Evolutionary conservation across 208 protist species (phyloP).

Genomic region (Angomonas ambiguus): DNA sequence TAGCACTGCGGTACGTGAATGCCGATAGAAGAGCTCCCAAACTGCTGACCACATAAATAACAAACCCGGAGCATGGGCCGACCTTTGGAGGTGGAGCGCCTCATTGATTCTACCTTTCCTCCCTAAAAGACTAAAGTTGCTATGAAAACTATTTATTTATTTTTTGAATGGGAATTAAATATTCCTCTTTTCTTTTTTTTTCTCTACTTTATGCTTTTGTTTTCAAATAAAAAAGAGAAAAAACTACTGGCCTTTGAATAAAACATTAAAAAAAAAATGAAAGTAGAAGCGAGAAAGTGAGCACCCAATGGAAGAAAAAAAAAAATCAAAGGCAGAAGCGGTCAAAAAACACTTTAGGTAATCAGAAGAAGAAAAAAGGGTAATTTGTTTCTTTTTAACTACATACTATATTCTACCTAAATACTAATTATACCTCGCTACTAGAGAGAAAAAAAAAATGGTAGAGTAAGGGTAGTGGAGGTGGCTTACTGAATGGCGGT

Average conservation of each 20-base stretch:
- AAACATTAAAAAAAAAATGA: neutral
- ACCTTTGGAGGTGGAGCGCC: neutral
- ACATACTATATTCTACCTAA: neutral
- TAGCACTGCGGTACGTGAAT: constrained; percentile 81
- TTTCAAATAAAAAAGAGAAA: constrained; percentile 13
- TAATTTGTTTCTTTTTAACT: neutral
- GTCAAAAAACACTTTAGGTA: neutral
- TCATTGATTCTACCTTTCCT: neutral
- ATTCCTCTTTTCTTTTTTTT: too few relatives aligned
- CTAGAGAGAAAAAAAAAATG: neutral
- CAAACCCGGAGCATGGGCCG: constrained; percentile 33
- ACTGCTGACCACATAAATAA: constrained; percentile 81
- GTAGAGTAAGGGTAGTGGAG: neutral
- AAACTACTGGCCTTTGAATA: constrained; percentile 12
- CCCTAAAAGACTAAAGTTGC: too few relatives aligned
- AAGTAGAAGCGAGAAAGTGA: neutral
- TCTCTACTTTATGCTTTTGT: too few relatives aligned
- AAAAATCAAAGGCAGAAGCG: neutral
- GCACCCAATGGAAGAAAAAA: neutral
- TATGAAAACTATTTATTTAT: too few relatives aligned
- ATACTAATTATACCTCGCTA: neutral
- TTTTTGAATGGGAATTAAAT: too few relatives aligned
- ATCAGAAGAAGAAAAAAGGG: constrained; percentile 22
- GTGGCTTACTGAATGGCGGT: constrained; percentile 69
- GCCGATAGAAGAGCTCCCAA: constrained; percentile 60